Evolutionary conservation across 306 rosid species (phyloP).

Genomic region (Phaseolus lunatus): DNA sequence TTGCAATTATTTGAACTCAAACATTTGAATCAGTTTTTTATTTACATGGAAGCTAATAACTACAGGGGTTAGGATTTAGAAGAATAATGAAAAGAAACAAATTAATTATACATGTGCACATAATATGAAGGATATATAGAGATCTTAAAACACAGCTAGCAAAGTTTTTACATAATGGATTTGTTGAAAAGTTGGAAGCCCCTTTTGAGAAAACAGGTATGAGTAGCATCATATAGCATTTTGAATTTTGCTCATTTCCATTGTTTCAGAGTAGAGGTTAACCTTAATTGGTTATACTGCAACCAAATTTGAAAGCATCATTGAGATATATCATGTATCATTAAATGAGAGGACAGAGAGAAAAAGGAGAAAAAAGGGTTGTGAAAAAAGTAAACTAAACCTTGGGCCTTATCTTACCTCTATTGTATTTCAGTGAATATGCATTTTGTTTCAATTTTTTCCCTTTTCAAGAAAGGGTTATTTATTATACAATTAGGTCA

Average conservation of each 20-base stretch:
- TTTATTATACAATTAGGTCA: not conserved
- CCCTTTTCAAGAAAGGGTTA: constrained; percentile 19
- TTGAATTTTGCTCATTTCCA: constrained; percentile 62
- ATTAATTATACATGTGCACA: not conserved
- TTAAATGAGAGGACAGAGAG: not conserved
- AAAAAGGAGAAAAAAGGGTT: constrained; percentile 17
- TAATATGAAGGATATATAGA: too few relatives aligned
- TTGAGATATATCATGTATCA: too few relatives aligned
- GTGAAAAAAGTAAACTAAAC: constrained; percentile 42
- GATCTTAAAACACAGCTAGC: constrained; percentile 52
- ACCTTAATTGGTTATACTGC: not conserved
- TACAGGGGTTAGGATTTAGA: not conserved
- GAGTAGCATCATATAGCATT: constrained; percentile 56
- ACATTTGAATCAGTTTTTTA: not conserved
- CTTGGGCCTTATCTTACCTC: constrained; percentile 39
- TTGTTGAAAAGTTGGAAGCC: constrained; percentile 56
- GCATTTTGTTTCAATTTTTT: constrained; percentile 32
- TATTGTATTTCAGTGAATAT: constrained; percentile 48
- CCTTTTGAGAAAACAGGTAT: constrained; percentile 51
- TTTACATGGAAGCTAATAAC: not conserved
- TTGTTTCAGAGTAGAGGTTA: not conserved
- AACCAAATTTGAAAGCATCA: constrained; percentile 9
- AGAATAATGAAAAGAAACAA: not conserved
- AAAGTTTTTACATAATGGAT: constrained; percentile 55
- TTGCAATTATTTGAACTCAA: constrained; percentile 40